Percentiles rank a stretch among this genome's conserved stretches.
These are phyloP conservation scores for Akanthomyces uredinophilus DNA, from an alignment of 2,329 filamentous ascomycete genomes.

Conservation along the genomic window DNA sequence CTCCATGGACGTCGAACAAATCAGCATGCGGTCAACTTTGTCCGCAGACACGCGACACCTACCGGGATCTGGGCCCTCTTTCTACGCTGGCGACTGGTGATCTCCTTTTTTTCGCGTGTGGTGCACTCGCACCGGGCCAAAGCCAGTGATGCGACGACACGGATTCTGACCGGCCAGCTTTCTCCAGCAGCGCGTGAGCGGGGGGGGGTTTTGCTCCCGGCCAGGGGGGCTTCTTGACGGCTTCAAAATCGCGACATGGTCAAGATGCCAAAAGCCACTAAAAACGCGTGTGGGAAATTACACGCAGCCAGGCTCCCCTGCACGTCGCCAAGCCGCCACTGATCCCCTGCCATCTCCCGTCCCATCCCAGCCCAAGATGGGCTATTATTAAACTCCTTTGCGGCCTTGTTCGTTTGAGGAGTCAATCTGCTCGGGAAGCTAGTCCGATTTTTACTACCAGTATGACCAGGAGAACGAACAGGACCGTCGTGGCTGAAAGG, in stretches of 20 bases:
- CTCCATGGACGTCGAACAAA: background rate
- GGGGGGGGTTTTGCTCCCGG: background rate
- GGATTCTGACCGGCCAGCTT: background rate
- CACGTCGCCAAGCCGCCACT: background rate
- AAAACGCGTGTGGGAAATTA: background rate
- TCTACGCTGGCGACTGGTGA: background rate
- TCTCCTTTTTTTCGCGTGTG: background rate
- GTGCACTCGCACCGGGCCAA: background rate
- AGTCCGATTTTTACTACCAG: background rate
- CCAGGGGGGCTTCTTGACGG: background rate
- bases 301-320: conserved; percentile 2
- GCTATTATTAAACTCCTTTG: conserved; percentile 4
- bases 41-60: background rate
- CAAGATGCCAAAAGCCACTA: background rate
- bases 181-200: background rate
- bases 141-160: background rate
- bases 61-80: background rate
- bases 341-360: background rate
- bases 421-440: background rate
- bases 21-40: too few species aligned
- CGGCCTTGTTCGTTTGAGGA: background rate
- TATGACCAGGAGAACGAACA: background rate
- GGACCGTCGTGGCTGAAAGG: background rate
- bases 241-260: background rate
- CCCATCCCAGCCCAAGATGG: background rate